Evolutionary conservation across 208 protist species (phyloP).

Genomic region (Leishmania martiniquensis): DNA sequence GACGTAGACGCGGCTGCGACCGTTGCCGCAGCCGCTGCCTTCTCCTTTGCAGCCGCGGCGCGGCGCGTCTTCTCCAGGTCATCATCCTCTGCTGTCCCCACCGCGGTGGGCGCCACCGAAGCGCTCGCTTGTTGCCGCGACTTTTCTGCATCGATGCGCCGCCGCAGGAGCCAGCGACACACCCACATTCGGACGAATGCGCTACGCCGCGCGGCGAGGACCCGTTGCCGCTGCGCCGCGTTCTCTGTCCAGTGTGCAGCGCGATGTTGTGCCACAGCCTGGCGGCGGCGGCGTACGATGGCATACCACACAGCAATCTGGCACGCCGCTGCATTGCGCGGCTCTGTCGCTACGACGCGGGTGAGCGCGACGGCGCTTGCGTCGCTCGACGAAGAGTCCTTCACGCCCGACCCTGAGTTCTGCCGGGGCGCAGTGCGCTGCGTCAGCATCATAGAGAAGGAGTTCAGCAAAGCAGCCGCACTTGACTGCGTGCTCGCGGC

Average conservation of each 20-base stretch:
- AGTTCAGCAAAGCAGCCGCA: neutral
- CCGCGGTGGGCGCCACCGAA: neutral
- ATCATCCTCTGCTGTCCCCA: neutral
- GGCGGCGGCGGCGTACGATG: constrained; percentile 10
- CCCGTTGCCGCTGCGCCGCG: constrained; percentile 24
- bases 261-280: constrained; percentile 15
- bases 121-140: constrained; percentile 14
- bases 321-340: constrained; percentile 25
- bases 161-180: constrained; percentile 34
- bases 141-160: constrained; percentile 20
- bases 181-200: constrained; percentile 38
- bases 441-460: constrained; percentile 8
- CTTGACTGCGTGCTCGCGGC: constrained; percentile 11
- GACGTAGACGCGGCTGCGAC: constrained; percentile 20
- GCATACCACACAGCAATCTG: constrained; percentile 36
- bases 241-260: constrained; percentile 18
- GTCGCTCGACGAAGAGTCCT: neutral
- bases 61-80: neutral
- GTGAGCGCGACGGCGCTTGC: neutral
- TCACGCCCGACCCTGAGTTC: neutral
- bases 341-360: neutral
- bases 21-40: neutral
- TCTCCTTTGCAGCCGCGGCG: neutral
- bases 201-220: constrained; percentile 33
- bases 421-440: constrained; percentile 3